These are phyloP conservation scores for Trichomonascaceae sp. DNA, from an alignment of 1,139 yeast genomes.

Conservation along the genomic window DNA sequence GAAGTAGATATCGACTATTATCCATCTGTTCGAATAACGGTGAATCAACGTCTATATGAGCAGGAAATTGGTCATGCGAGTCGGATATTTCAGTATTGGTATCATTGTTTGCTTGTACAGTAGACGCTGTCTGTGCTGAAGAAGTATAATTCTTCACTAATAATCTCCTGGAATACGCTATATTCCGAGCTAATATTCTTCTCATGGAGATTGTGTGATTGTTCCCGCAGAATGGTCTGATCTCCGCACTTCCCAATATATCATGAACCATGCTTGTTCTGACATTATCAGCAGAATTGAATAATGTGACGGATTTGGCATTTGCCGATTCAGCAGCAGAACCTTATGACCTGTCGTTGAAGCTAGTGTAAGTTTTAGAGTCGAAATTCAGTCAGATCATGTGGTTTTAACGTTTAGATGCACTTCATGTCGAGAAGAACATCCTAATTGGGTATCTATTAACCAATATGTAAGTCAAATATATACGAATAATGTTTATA, in stretches of 20 bases:
- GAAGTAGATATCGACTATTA: not conserved
- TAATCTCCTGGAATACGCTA: not conserved
- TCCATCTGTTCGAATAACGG: slow-evolving; percentile 1
- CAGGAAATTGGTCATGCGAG: not conserved
- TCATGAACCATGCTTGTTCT: slow-evolving; percentile 38
- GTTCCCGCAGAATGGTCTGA: not conserved
- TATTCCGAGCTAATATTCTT: not conserved
- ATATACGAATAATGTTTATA: not conserved
- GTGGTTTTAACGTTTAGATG: slow-evolving; percentile 37
- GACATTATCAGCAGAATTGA: slow-evolving; percentile 53
- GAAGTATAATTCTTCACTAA: not conserved
- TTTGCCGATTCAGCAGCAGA: slow-evolving; percentile 55
- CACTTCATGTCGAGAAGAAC: slow-evolving; percentile 71
- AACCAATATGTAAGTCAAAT: slow-evolving; percentile 45
- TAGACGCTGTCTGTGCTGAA: not conserved
- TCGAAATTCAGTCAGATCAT: not conserved
- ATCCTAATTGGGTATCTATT: slow-evolving; percentile 67
- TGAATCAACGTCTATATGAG: not conserved
- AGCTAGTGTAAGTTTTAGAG: slow-evolving; percentile 38
- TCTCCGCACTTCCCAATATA: not conserved
- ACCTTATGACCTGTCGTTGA: slow-evolving; percentile 73
- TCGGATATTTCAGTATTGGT: not conserved
- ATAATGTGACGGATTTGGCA: slow-evolving; percentile 55
- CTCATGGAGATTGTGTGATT: not conserved
- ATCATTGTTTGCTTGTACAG: not conserved